Conservation (phyloP, 2,329 filamentous ascomycete genomes). For the Neoscytalidium dimidiatum region DNA sequence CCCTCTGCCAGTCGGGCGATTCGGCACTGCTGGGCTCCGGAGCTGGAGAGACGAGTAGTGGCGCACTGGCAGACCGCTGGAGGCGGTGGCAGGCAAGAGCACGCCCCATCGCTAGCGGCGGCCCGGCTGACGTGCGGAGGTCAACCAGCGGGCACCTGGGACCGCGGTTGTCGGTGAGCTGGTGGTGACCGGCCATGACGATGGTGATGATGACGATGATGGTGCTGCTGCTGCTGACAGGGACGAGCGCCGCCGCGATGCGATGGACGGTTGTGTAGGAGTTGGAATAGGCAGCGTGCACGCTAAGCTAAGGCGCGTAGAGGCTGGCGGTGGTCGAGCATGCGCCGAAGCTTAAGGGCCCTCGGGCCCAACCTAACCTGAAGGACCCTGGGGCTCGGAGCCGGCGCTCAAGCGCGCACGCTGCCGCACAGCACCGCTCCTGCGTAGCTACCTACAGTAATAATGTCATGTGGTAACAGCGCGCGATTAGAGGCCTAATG, state of each 20-base stretch:
- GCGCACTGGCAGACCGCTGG: neutral
- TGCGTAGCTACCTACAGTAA: too few relatives aligned
- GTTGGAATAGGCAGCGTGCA: constrained; percentile 4
- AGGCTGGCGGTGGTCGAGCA: too few relatives aligned
- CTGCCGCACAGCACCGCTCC: too few relatives aligned
- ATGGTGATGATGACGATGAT: too few relatives aligned
- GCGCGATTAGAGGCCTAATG: neutral
- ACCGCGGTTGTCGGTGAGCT: too few relatives aligned
- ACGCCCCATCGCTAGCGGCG: neutral
- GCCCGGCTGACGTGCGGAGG: neutral
- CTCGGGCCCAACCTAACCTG: too few relatives aligned
- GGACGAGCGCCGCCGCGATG: too few relatives aligned
- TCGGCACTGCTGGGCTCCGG: neutral
- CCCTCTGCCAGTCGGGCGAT: neutral
- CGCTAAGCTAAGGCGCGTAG: neutral
- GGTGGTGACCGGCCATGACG: too few relatives aligned
- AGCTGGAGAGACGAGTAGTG: neutral
- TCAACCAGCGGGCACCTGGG: neutral
- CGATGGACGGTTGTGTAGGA: neutral
- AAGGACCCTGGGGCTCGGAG: neutral
- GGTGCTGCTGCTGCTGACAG: too few relatives aligned
- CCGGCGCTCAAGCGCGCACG: neutral
- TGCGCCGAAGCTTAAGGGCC: too few relatives aligned
- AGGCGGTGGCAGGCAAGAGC: neutral
- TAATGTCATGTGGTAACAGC: constrained; percentile 4